Base-by-base conservation (phyloP, 176 grass and related monocot genomes). In the Rhipidocladum racemiflorum region DNA sequence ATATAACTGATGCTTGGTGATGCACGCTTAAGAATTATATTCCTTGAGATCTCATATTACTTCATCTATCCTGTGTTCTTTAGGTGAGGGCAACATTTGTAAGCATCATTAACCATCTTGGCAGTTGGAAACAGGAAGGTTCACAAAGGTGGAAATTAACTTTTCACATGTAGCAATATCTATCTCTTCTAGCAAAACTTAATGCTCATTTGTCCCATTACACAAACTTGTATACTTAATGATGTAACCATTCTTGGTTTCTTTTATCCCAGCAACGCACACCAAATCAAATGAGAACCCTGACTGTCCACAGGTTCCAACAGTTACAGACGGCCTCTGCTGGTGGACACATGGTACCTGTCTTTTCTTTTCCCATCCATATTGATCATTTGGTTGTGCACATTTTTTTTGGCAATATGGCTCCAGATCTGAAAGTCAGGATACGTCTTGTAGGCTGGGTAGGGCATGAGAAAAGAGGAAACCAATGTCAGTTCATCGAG, bases 401-500 rank as follows among this genome's bases (percentile, higher is more conserved):
- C 60, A 65, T 77, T 59, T 16, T 86, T 27, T 70, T 86, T 21
- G 63, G 38, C 24, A 55, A 45, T 55, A 70, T 35, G 5, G 73
- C 72, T 83, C 21, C 78, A 65, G 55, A 54, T 72, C 56, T 77
- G 79, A 56, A 83, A 71, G 28, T 18, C 46, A 70, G 8, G 44
- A 74, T 73, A 32, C 10, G 29, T 38, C 29, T 60, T 69, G 49
- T 68, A 77, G 24, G 28, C 9, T 62, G 55, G 57, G 74, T 10
- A 77, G 55, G 36, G 55, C 24, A 77, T 77, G 75, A 77, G 34
- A 71, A 70, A 60, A 61, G 54, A 70, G 38, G 18, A 87, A 61
- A 74, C 4, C 34, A 55, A 40, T 76, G 62, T 1, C 30, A 76
- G 6, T 75, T 75, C 73, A 42, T 76, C 4, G 9, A 18, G 63